phyloP scores from a whole-genome alignment of 2,329 filamentous ascomycete species.

The Orbilia ellipsospora region DNA sequence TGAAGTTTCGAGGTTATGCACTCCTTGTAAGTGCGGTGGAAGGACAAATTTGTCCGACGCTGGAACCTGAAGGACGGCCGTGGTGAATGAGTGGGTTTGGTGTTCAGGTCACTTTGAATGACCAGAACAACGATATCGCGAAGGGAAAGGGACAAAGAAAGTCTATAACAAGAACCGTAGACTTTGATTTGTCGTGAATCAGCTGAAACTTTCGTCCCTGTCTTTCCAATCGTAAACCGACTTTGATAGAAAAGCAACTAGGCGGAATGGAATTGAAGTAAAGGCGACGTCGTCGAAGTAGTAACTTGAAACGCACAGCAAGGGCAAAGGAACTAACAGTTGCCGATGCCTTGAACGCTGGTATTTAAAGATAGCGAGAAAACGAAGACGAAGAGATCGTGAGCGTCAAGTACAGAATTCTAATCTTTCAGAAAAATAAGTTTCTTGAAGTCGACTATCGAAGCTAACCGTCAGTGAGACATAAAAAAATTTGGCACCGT shows the following conservation, averaged over 20 bases:
- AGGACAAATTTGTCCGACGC: constrained; percentile 81
- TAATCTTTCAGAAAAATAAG: constrained; percentile 11
- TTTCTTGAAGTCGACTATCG: constrained; percentile 53
- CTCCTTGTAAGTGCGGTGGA: constrained; percentile 83
- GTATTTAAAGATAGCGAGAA: constrained; percentile 46
- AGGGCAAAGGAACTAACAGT: constrained; percentile 15
- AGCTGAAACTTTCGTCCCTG: constrained; percentile 1
- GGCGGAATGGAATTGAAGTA: background rate
- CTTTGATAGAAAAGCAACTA: constrained; percentile 4
- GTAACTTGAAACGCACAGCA: constrained; percentile 31
- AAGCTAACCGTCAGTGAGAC: constrained; percentile 52
- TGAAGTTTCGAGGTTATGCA: constrained; percentile 81
- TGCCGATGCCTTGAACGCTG: constrained; percentile 25
- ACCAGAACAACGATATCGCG: constrained; percentile 59
- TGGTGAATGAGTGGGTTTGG: constrained; percentile 54
- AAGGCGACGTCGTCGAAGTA: constrained; percentile 14
- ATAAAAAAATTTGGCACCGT: constrained; percentile 25
- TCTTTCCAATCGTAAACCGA: constrained; percentile 31
- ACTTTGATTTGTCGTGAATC: constrained; percentile 37
- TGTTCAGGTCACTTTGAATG: constrained; percentile 50
- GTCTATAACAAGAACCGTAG: constrained; percentile 45
- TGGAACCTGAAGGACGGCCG: constrained; percentile 61
- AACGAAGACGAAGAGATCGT: constrained; percentile 49
- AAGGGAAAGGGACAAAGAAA: constrained; percentile 55
- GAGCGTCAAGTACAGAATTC: constrained; percentile 34